Conservation (phyloP, 2,329 filamentous ascomycete genomes). For the Talaromyces verruculosus region DNA sequence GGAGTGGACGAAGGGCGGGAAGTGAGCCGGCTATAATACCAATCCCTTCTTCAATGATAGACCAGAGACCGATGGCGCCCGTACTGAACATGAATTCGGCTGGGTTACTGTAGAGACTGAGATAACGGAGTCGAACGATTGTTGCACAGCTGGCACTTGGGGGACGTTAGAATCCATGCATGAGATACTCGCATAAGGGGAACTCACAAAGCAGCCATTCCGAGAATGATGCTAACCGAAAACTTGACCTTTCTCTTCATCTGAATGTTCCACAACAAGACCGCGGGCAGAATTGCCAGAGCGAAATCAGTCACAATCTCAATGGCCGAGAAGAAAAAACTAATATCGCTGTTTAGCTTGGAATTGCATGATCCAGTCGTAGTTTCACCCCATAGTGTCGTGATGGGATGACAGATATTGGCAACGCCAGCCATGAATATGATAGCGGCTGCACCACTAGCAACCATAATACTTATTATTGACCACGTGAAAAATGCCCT, state of each 20-base stretch:
- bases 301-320: slow-evolving; percentile 17
- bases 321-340: slow-evolving; percentile 17
- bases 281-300: slow-evolving; percentile 11
- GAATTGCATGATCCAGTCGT: slow-evolving; percentile 13
- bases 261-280: slow-evolving; percentile 15
- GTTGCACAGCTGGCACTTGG: slow-evolving; percentile 16
- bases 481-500: not conserved
- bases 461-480: slow-evolving; percentile 5
- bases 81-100: slow-evolving; percentile 30
- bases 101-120: slow-evolving; percentile 16
- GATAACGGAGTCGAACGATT: slow-evolving; percentile 17
- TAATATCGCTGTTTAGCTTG: slow-evolving; percentile 10
- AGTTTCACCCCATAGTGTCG: slow-evolving; percentile 14
- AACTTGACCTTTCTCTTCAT: slow-evolving; percentile 17
- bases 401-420: slow-evolving; percentile 18
- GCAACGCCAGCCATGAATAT: slow-evolving; percentile 18
- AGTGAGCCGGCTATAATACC: slow-evolving; percentile 49
- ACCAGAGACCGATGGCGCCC: slow-evolving; percentile 46
- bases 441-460: slow-evolving; percentile 1
- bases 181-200: not conserved
- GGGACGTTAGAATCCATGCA: not conserved
- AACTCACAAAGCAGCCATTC: slow-evolving; percentile 16
- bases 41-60: slow-evolving; percentile 36
- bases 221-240: slow-evolving; percentile 11
- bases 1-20: slow-evolving; percentile 51